Conservation (phyloP, 495 filamentous ascomycete genomes). For the Choiromyces venosus region DNA sequence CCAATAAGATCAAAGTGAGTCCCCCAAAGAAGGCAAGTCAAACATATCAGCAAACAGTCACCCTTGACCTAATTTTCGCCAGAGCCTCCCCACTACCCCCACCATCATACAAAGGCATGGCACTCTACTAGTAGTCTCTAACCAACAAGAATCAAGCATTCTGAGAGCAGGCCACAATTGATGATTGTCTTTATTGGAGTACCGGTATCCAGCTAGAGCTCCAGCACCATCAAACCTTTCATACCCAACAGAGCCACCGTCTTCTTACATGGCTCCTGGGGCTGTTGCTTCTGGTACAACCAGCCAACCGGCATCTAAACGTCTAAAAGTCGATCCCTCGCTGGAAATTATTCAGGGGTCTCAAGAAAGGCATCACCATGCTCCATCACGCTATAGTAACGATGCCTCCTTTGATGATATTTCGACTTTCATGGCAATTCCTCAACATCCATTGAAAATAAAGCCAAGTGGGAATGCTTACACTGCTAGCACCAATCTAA, state of each 20-base stretch:
- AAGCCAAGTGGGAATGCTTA: conserved; percentile 87
- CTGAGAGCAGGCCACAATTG: no score
- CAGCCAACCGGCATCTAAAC: conserved; percentile 22
- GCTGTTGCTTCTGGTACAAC: neutral
- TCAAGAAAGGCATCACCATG: no score
- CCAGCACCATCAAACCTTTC: no score
- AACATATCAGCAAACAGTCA: no score
- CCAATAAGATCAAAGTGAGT: neutral
- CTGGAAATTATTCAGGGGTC: neutral
- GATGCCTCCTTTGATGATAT: neutral
- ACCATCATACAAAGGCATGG: neutral
- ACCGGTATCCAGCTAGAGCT: no score
- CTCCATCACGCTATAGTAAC: neutral
- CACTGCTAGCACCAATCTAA: conserved; percentile 59
- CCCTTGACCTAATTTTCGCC: no score
- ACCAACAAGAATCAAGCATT: no score
- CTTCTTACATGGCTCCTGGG: conserved; percentile 20
- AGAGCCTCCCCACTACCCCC: no score
- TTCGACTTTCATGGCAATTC: conserved; percentile 50
- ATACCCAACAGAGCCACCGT: no score
- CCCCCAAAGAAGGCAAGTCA: no score
- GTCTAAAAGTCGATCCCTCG: conserved; percentile 17
- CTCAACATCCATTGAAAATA: conserved; percentile 75
- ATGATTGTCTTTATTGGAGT: no score
- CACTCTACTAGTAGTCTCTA: no score